Base-by-base conservation (phyloP, 352 stramenopile genomes). In the Plasmopara muralis region DNA sequence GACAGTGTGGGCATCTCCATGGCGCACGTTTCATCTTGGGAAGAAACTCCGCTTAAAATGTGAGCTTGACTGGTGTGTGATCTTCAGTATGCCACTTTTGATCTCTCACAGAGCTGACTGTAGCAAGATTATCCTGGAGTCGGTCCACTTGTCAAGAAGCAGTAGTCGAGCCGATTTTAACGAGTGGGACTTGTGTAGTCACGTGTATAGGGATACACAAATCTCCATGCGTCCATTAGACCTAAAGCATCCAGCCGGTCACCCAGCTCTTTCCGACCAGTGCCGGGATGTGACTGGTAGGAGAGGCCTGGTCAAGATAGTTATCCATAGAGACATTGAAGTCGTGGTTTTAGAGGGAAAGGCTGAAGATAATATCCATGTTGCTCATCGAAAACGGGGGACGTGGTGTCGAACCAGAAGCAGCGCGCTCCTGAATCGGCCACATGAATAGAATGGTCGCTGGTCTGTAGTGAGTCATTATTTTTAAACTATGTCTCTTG, bases 401-500 rank as follows among this genome's bases (percentile, higher is more conserved):
- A 60, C 29, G 50, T 53, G 16, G 50, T 42, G 30, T 62, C 14
- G 4, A 46, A 57, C 50, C 56, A 65, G 16, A 60, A 65, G 25
- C 41, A 55, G 9, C 41, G 51, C 3, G 51, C 47, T 0, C 50
- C 46, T 12, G 57, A 65, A 13, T 65, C 57, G 13, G 51, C 46
- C 1, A 20, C n/a, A 9, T 47, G 34, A 30, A 55, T 56, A 14
- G 41, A 53, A 31, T 57, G 43, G 5, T 53, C n/a, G 28, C 54
- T 58, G 28, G 56, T 51, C 30, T 34, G 43, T 12, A 62, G 12
- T 12, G 54, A 48, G 47, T 55, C 50, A 33, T 46, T 18, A 8
- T 56, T 54, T 10, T 25, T 46, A 28, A 65, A 65, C 28, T 53
- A 51, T 18, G 56, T 64, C 42, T 64, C 50, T 48, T 64, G 49